Evolutionary conservation across 495 filamentous ascomycete genomes (phyloP).

Genomic region (Aspergillus steynii): DNA sequence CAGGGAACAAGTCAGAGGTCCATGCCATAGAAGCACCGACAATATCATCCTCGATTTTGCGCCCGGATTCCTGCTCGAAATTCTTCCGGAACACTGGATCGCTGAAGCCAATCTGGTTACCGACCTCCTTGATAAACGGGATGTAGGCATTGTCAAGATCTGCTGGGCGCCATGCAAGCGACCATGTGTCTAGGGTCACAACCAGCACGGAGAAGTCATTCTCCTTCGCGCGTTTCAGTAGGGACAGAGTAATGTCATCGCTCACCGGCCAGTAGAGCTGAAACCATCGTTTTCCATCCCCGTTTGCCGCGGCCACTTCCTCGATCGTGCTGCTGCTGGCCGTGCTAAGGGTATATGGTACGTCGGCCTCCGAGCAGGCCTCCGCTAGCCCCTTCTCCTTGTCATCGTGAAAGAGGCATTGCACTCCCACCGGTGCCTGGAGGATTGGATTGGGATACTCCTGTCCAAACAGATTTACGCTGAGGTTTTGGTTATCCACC

Average conservation of each 20-base stretch:
- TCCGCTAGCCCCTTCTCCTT: slow-evolving; percentile 55
- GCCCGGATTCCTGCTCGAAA: slow-evolving; percentile 47
- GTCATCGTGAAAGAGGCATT: slow-evolving; percentile 56
- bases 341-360: slow-evolving; percentile 58
- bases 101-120: slow-evolving; percentile 45
- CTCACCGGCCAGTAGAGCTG: slow-evolving; percentile 71
- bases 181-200: slow-evolving; percentile 45
- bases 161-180: slow-evolving; percentile 55
- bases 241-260: slow-evolving; percentile 57
- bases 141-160: slow-evolving; percentile 64
- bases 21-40: slow-evolving; percentile 47
- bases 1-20: slow-evolving; percentile 50
- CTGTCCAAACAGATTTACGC: slow-evolving; percentile 57
- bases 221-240: slow-evolving; percentile 62
- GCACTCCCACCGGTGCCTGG: slow-evolving; percentile 61
- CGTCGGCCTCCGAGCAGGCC: slow-evolving; percentile 51
- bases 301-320: slow-evolving; percentile 49
- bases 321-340: slow-evolving; percentile 57
- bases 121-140: slow-evolving; percentile 50
- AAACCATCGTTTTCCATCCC: slow-evolving; percentile 53
- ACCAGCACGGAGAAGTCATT: slow-evolving; percentile 49
- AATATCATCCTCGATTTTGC: slow-evolving; percentile 51
- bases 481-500: slow-evolving; percentile 50
- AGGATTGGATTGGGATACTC: slow-evolving; percentile 52
- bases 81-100: slow-evolving; percentile 65